These are phyloP conservation scores for Fragaria vesca DNA, from an alignment of 306 rosid species.

Conservation along the genomic window DNA sequence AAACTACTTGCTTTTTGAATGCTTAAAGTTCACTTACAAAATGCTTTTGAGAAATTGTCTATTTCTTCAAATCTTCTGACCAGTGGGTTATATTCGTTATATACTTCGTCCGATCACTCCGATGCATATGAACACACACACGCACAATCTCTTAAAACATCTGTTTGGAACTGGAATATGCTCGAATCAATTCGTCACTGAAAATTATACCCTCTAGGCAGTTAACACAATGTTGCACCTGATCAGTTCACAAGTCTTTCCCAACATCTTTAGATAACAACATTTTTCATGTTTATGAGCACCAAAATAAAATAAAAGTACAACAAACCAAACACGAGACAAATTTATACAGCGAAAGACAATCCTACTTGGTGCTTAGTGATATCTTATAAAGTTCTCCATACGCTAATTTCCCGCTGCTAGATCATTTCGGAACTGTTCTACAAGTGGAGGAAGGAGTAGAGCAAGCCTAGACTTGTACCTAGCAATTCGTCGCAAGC, in stretches of 20 bases:
- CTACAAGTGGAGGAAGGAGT: conserved; percentile 74
- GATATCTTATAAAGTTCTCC: conserved; percentile 15
- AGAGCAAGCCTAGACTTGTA: conserved; percentile 83
- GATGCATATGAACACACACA: too few relatives aligned
- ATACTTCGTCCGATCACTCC: too few relatives aligned
- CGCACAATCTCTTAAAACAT: neutral
- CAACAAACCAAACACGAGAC: neutral
- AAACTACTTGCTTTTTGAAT: too few relatives aligned
- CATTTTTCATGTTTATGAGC: neutral
- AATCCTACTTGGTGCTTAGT: neutral
- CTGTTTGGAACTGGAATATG: neutral
- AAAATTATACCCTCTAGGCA: neutral
- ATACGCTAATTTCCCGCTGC: conserved; percentile 53
- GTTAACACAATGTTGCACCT: neutral
- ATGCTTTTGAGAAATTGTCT: too few relatives aligned
- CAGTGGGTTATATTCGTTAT: too few relatives aligned
- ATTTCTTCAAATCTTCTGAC: too few relatives aligned
- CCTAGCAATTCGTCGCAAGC: conserved; percentile 65
- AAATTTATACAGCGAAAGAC: conserved; percentile 1
- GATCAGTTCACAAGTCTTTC: neutral
- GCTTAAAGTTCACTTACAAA: too few relatives aligned
- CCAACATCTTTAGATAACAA: neutral
- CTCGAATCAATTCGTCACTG: neutral
- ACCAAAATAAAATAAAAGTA: neutral
- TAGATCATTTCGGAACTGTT: conserved; percentile 60